A percentile compares a stretch with the other conserved stretches of the same genome.
Conservation (phyloP, 179 eudicot species). For the Sideroxylon spinosum region DNA sequence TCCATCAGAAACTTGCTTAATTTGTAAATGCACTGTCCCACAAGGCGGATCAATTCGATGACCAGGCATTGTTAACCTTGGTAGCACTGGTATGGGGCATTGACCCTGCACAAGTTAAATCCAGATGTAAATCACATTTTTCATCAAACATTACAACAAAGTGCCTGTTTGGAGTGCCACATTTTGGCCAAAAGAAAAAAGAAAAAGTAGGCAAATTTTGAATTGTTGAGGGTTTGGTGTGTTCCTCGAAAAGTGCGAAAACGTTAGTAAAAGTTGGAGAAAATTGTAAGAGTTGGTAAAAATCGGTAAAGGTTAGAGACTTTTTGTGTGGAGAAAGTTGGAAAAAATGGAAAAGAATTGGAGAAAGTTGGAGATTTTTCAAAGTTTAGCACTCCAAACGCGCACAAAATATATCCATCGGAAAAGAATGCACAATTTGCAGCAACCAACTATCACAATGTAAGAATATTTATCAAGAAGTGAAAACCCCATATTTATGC, state of each 20-base stretch:
- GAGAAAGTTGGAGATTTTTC: too few relatives aligned
- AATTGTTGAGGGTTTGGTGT: too few relatives aligned
- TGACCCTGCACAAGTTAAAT: conserved; percentile 58
- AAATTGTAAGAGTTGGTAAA: too few relatives aligned
- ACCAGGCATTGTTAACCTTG: conserved; percentile 97
- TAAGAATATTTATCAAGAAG: background rate
- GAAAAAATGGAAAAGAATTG: too few relatives aligned
- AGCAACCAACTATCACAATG: background rate
- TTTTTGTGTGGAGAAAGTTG: too few relatives aligned
- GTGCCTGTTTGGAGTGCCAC: too few relatives aligned
- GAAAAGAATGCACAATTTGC: conserved; percentile 7
- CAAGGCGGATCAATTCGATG: conserved; percentile 99
- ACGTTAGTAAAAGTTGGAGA: too few relatives aligned
- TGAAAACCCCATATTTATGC: background rate
- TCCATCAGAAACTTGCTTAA: conserved; percentile 38
- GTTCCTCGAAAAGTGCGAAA: too few relatives aligned
- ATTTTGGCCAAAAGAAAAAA: too few relatives aligned
- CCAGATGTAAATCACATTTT: conserved; percentile 3
- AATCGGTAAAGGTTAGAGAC: too few relatives aligned
- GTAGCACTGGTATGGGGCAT: conserved; percentile 82
- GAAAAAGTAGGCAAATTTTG: too few relatives aligned
- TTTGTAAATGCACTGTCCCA: conserved; percentile 62
- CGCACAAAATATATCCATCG: background rate
- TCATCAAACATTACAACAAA: background rate
- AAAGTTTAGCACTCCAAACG: too few relatives aligned